phyloP scores from a whole-genome alignment of 148 eudicot species.

The Diospyros kaki region DNA sequence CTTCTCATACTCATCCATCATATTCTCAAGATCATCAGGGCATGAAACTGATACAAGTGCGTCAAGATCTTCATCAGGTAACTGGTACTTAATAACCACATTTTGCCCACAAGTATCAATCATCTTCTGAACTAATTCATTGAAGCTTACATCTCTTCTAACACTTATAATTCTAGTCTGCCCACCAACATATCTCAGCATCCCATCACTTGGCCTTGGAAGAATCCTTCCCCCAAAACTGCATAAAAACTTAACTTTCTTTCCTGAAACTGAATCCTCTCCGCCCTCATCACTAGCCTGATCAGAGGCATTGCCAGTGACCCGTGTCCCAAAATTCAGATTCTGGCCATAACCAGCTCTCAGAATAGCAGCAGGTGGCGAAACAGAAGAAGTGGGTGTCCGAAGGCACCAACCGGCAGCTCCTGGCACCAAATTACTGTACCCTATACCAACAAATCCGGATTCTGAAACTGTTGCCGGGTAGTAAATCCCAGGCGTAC shows the following conservation, averaged over 20 bases:
- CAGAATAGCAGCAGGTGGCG: conserved; percentile 18
- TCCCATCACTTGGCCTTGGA: conserved; percentile 85
- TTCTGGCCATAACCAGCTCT: conserved; percentile 22
- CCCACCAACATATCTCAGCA: conserved; percentile 89
- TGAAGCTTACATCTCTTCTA: conserved; percentile 56
- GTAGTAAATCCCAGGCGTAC: conserved; percentile 49
- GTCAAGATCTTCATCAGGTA: conserved; percentile 94
- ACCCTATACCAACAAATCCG: conserved; percentile 51
- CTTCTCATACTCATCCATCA: conserved; percentile 96
- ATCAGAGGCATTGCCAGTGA: conserved; percentile 36
- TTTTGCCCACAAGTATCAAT: conserved; percentile 47
- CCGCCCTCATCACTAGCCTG: conserved; percentile 57
- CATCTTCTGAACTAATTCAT: conserved; percentile 77
- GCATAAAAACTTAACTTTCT: conserved; percentile 79
- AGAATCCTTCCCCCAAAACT: conserved; percentile 91
- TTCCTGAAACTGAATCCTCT: conserved; percentile 65
- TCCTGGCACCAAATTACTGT: conserved; percentile 31
- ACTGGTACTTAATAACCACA: conserved; percentile 73
- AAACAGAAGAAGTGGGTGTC: conserved; percentile 31
- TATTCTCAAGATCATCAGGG: conserved; percentile 85
- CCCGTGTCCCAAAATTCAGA: conserved; percentile 29
- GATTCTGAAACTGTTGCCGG: conserved; percentile 32
- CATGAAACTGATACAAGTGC: conserved; percentile 87
- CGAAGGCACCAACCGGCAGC: conserved; percentile 46
- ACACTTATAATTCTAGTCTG: conserved; percentile 77